Evolutionary conservation across 495 filamentous ascomycete species (phyloP).

Genomic region (Penicillium coffeae): DNA sequence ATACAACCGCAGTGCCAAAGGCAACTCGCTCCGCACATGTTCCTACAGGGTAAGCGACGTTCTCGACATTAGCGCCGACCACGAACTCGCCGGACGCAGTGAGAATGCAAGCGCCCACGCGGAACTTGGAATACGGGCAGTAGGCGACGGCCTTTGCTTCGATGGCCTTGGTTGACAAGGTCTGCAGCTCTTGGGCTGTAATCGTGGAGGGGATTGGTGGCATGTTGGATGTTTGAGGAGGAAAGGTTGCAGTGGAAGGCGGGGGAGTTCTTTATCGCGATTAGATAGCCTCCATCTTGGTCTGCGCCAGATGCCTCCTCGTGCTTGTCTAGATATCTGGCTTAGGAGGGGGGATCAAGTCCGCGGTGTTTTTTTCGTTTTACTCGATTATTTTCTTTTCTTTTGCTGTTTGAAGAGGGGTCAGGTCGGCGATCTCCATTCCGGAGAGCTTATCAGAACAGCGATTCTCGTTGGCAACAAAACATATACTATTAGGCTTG

Average conservation of each 20-base stretch:
- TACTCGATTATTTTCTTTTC: too few species aligned
- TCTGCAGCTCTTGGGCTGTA: conserved; percentile 51
- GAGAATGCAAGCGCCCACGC: conserved; percentile 80
- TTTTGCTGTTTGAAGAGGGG: too few species aligned
- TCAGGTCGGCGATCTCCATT: too few species aligned
- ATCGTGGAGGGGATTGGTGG: conserved; percentile 12
- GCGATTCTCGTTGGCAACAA: too few species aligned
- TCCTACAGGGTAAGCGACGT: conserved; percentile 86
- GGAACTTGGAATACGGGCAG: conserved; percentile 92
- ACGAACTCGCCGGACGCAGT: conserved; percentile 58
- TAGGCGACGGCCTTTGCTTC: conserved; percentile 74
- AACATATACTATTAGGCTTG: too few species aligned
- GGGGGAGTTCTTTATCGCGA: background rate
- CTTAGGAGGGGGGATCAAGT: too few species aligned
- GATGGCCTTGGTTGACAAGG: conserved; percentile 54
- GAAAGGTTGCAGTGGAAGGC: background rate
- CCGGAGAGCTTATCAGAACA: too few species aligned
- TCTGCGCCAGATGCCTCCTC: too few species aligned
- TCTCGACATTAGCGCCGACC: conserved; percentile 87
- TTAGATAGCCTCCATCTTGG: background rate
- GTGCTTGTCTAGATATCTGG: too few species aligned
- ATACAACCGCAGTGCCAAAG: conserved; percentile 72
- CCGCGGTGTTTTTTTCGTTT: too few species aligned
- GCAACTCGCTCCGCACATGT: conserved; percentile 93
- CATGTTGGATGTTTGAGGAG: conserved; percentile 11